Percentiles rank a stretch among this genome's conserved stretches.
phyloP scores from a whole-genome alignment of 2,329 filamentous ascomycete genomes.

The Sclerotinia spermophila region DNA sequence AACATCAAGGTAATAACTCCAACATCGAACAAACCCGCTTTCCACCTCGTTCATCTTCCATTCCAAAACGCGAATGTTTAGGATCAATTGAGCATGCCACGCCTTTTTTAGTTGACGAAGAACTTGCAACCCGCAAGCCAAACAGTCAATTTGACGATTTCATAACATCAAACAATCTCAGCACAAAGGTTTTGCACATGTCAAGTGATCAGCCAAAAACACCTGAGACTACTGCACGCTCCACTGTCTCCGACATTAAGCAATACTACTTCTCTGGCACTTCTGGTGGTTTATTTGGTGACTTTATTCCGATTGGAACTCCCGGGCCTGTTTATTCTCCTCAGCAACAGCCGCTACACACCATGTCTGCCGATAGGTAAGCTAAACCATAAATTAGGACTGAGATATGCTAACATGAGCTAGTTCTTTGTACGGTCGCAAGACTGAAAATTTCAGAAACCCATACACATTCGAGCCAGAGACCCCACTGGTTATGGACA shows the following conservation, averaged over 20 bases:
- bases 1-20: constrained; percentile 15
- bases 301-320: constrained; percentile 15
- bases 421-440: constrained; percentile 5
- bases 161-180: neutral
- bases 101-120: neutral
- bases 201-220: neutral
- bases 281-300: constrained; percentile 3
- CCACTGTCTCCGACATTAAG: constrained; percentile 14
- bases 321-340: constrained; percentile 11
- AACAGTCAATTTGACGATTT: neutral
- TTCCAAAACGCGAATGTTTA: neutral
- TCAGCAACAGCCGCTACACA: neutral
- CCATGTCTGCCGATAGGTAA: neutral
- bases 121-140: neutral
- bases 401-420: neutral
- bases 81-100: neutral
- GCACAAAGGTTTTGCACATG: neutral
- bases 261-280: constrained; percentile 12
- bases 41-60: constrained; percentile 15
- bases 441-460: constrained; percentile 15
- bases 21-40: constrained; percentile 4
- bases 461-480: constrained; percentile 32
- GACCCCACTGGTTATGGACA: constrained; percentile 23
- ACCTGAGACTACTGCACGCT: neutral
- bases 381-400: neutral